Base-by-base conservation (phyloP, 2,329 filamentous ascomycete genomes). In the Arthrobotrys iridis region DNA sequence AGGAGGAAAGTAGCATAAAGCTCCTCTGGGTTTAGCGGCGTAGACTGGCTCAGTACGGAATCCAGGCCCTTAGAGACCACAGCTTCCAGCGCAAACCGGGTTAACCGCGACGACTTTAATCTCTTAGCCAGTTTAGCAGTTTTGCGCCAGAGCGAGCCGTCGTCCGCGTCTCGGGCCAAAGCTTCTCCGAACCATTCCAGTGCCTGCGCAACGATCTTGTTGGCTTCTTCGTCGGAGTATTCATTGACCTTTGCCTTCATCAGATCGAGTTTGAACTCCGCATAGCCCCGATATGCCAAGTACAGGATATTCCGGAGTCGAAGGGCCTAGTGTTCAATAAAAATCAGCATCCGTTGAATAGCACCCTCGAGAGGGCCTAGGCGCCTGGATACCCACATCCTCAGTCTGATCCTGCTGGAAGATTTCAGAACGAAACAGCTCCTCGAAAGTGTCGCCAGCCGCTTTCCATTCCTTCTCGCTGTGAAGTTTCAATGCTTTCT, bases 221-320 rank as follows among this genome's bases (percentile, higher is more conserved):
- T 82, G 5, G 83, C 81, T 5, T 81, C 78, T 3, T 78, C 74
- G 15, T 58, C 59, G 18, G 28, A 59, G 55, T 68, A 64, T 4
- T 78, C 76, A 7, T 79, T 73, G 1, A 78, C 76, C 28, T 83
- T 83, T 8, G 84, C 81, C 50, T 83, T 78, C 15, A 86, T 77
- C 45, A 83, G 85, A 81, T 99, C 94, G n/a, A 99, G 85, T 70
- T 90, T 85, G 80, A 96, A 97, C 80, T 98, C 92, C 43, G 93
- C 95, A 83, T 94, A 90, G 79, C 98, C 99, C 82, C 98, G 99
- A 85, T 96, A 93, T 0, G 94, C 91, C 5, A 99, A 87, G 80
- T 97, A 97, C 18, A 98, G 86, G 8, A 96, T 93, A 13, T 76
- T 76, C 22, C 66, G 58, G 20, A 76, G 35, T 20, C 66, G 64